Conservation (phyloP, 352 stramenopile genomes). For the Phytophthora constricta region DNA sequence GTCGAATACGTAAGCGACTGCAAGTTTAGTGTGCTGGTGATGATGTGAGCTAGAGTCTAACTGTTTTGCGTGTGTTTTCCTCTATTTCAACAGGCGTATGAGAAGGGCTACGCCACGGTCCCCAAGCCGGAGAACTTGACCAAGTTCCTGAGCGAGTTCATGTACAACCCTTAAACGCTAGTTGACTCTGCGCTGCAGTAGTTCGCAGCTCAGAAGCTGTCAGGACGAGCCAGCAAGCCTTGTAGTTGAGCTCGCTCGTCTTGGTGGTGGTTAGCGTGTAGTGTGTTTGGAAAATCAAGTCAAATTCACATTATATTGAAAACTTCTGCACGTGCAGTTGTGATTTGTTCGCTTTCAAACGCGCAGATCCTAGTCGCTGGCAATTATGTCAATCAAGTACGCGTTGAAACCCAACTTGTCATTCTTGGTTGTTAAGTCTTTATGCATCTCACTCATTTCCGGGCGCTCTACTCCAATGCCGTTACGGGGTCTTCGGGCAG, state of each 20-base stretch:
- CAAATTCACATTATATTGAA: conserved; percentile 41
- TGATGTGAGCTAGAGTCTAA: too few species aligned
- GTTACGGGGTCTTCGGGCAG: conserved; percentile 34
- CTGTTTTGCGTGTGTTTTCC: too few species aligned
- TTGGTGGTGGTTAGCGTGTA: conserved; percentile 27
- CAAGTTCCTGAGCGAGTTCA: conserved; percentile 46
- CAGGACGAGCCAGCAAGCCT: conserved; percentile 1
- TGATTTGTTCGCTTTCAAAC: neutral
- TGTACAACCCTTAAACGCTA: conserved; percentile 71
- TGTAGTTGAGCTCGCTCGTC: conserved; percentile 11
- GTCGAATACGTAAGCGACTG: conserved; percentile 89
- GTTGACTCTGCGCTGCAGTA: conserved; percentile 21
- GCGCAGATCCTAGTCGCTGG: too few species aligned
- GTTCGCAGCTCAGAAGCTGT: conserved; percentile 19
- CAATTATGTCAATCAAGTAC: too few species aligned
- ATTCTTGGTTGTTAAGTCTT: conserved; percentile 6
- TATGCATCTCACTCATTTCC: too few species aligned
- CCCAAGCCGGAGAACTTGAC: conserved; percentile 47
- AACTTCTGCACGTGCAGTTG: neutral
- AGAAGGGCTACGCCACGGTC: conserved; percentile 52
- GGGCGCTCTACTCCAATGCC: conserved; percentile 37
- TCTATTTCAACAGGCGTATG: too few species aligned
- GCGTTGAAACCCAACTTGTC: too few species aligned
- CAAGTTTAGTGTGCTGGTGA: too few species aligned
- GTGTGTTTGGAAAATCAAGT: conserved; percentile 36